Evolutionary conservation across 2,329 filamentous ascomycete species (phyloP).

Genomic region (Hymenoscyphus fructigenus): DNA sequence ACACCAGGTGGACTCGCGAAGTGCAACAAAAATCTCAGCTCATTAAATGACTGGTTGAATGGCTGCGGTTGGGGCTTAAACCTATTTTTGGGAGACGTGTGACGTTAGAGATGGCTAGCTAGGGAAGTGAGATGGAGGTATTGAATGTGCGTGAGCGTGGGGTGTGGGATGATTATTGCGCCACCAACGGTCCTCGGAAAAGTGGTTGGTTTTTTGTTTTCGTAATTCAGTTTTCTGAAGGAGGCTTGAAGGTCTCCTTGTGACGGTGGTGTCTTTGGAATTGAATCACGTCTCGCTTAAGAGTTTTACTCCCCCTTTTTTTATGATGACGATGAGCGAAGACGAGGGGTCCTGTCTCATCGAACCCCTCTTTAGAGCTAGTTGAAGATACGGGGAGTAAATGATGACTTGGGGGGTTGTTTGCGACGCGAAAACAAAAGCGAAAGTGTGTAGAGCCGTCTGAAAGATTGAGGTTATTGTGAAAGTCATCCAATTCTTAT

Average conservation of each 20-base stretch:
- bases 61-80: not conserved
- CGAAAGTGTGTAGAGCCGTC: too few species aligned
- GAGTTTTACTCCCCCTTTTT: not conserved
- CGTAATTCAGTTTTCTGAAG: not conserved
- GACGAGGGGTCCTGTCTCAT: too few species aligned
- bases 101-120: not conserved
- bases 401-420: too few species aligned
- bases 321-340: too few species aligned
- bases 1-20: constrained; percentile 15
- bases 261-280: not conserved
- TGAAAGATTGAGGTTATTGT: too few species aligned
- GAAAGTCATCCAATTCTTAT: too few species aligned
- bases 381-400: too few species aligned
- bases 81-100: not conserved
- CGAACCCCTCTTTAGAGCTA: too few species aligned
- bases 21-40: constrained; percentile 21
- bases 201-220: too few species aligned
- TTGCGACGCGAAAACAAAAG: too few species aligned
- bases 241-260: not conserved
- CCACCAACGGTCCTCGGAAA: not conserved
- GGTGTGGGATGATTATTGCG: not conserved
- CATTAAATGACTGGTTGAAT: too few species aligned
- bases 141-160: not conserved
- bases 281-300: not conserved
- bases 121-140: not conserved